Evolutionary conservation across 768 basidiomycete genomes (phyloP).

Genomic region (Leucocoprinus sp.): DNA sequence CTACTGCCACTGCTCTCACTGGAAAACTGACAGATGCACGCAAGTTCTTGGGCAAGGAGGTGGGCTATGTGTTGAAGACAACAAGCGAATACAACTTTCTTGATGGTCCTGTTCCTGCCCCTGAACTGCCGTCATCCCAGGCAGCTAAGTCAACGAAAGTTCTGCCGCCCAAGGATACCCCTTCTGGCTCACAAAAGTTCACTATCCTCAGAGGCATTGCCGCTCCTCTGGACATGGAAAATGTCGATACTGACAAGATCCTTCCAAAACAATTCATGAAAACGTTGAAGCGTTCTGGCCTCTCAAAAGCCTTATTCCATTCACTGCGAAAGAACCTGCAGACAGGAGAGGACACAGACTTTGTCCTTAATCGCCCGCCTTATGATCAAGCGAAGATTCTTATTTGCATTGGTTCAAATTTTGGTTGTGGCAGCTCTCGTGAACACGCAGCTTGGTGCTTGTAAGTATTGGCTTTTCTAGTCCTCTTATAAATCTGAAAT

Average conservation of each 20-base stretch:
- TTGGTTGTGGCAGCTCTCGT: slow-evolving; percentile 85
- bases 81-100: slow-evolving; percentile 70
- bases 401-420: slow-evolving; percentile 81
- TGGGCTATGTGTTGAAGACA: slow-evolving; percentile 56
- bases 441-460: slow-evolving; percentile 89
- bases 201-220: slow-evolving; percentile 64
- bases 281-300: slow-evolving; percentile 83
- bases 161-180: slow-evolving; percentile 33
- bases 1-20: slow-evolving; percentile 81
- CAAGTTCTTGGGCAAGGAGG: slow-evolving; percentile 53
- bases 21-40: slow-evolving; percentile 83
- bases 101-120: slow-evolving; percentile 51
- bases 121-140: slow-evolving; percentile 28
- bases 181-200: slow-evolving; percentile 53
- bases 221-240: slow-evolving; percentile 73
- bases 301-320: slow-evolving; percentile 77
- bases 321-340: slow-evolving; percentile 71
- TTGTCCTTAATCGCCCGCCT: slow-evolving; percentile 74
- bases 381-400: slow-evolving; percentile 72
- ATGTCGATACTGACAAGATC: slow-evolving; percentile 91
- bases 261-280: slow-evolving; percentile 94
- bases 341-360: slow-evolving; percentile 76
- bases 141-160: slow-evolving; percentile 25
- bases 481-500: slow-evolving; percentile 1
- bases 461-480: slow-evolving; percentile 33